Percentiles rank a stretch among this genome's conserved stretches.
Evolutionary conservation across 2,329 filamentous ascomycete species (phyloP).

Genomic region (Pleochaeta shiraiana): DNA sequence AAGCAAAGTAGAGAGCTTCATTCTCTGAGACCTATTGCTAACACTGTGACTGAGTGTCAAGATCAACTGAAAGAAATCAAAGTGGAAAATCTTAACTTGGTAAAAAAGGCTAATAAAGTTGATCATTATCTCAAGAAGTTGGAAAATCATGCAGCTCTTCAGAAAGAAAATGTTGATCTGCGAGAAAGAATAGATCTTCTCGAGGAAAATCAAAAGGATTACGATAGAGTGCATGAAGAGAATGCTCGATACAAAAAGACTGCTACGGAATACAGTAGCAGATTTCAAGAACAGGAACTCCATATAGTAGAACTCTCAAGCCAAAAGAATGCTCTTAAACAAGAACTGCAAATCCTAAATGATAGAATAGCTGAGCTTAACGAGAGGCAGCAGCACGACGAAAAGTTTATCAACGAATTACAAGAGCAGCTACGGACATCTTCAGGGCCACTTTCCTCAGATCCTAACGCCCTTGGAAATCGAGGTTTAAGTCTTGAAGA

Average conservation of each 20-base stretch:
- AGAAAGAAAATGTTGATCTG: conserved; percentile 32
- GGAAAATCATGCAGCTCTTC: conserved; percentile 31
- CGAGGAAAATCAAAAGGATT: conserved; percentile 24
- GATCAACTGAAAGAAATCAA: conserved; percentile 38
- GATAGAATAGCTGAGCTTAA: conserved; percentile 17
- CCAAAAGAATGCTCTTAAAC: conserved; percentile 26
- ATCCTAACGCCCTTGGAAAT: conserved; percentile 8
- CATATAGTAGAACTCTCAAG: conserved; percentile 19
- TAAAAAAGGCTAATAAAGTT: conserved; percentile 39
- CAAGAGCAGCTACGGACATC: conserved; percentile 27
- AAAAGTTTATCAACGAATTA: conserved; percentile 27
- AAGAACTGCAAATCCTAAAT: conserved; percentile 20
- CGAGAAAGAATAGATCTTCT: conserved; percentile 32
- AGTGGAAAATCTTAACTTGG: conserved; percentile 33
- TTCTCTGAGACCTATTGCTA: conserved; percentile 24
- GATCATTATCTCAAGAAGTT: conserved; percentile 42
- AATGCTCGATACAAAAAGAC: conserved; percentile 18
- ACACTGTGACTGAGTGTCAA: conserved; percentile 28
- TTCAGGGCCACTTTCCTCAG: conserved; percentile 7
- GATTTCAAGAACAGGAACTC: conserved; percentile 18
- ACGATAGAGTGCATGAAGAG: conserved; percentile 14
- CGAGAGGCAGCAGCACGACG: conserved; percentile 23
- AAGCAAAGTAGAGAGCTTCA: conserved; percentile 27
- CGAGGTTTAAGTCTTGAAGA: conserved; percentile 30
- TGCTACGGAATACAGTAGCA: conserved; percentile 20